Base-by-base conservation (phyloP, 2,329 filamentous ascomycete genomes). In the Beauveria bassiana region DNA sequence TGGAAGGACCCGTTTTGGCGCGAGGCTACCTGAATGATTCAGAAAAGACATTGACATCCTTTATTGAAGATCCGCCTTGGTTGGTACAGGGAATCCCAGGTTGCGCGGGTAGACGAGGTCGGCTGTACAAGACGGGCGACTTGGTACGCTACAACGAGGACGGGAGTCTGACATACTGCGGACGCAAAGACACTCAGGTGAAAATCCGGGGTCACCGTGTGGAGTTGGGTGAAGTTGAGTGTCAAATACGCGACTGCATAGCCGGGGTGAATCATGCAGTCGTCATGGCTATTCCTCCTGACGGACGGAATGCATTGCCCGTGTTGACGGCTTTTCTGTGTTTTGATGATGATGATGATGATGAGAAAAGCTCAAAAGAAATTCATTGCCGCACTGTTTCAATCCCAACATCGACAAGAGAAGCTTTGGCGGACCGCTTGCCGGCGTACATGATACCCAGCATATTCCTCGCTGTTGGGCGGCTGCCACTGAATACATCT, bases 141-240 rank as follows among this genome's bases (percentile, higher is more conserved):
- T 70, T 81, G 3, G 78, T 71, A 3, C 70, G 69, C 50, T 78
- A 78, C 22, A 68, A 74, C 38, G 67, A 68, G 0, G 62, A 68
- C 14, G 67, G 67, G 1, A 67, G 68, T 20, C 67, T 81, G 16
- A 65, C 73, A 0, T 80, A 77, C 59, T 66, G 80, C 54, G 81
- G 80, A 53, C 73, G 81, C 47, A 80, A 79, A 64, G 81, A 85
- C 43, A 74, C 74, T 0, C 81, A 84, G 67, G 74, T 84, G 49
- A 84, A 84, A 66, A 68, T 84, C 10, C 74, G 77, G 28, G 84
- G 84, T 46, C 83, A 77, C 59, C 68, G 80, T 59, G 72, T 81
- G 58, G 84, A 79, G 69, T 71, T 79, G 6, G 61, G 50, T 5
- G 62, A 62, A 28, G 50, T 64, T 8, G 61, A 64, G 31, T 47